These are phyloP conservation scores for Lasiodiplodia sp. DNA, from an alignment of 2,329 filamentous ascomycete genomes.

Conservation along the genomic window DNA sequence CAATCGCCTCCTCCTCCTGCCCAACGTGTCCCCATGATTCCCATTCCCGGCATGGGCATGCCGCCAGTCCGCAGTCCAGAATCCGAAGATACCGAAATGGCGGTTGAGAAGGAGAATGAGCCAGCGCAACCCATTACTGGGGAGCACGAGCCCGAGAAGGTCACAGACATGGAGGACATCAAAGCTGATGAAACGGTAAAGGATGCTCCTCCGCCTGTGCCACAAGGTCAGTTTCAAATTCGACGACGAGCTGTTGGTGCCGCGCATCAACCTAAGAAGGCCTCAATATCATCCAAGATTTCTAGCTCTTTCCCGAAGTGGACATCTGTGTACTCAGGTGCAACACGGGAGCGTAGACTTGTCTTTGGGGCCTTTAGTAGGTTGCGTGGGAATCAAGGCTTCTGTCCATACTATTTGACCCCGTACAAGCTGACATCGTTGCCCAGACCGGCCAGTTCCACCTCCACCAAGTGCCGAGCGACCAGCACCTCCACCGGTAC, in stretches of 20 bases:
- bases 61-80: constrained; percentile 56
- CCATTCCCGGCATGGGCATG: constrained; percentile 74
- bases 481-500: constrained; percentile 44
- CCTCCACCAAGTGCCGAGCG: constrained; percentile 38
- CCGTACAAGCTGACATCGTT: neutral
- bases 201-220: constrained; percentile 48
- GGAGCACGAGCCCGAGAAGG: constrained; percentile 53
- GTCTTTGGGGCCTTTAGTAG: constrained; percentile 49
- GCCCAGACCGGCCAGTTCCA: constrained; percentile 50
- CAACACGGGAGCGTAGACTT: constrained; percentile 46
- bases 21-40: constrained; percentile 63
- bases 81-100: constrained; percentile 50
- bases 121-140: constrained; percentile 51
- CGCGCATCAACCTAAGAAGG: constrained; percentile 35
- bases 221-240: constrained; percentile 60
- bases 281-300: constrained; percentile 39
- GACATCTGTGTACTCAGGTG: constrained; percentile 44
- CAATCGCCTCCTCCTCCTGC: constrained; percentile 34
- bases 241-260: constrained; percentile 42
- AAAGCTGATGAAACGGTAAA: constrained; percentile 52
- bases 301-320: constrained; percentile 41
- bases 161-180: constrained; percentile 64
- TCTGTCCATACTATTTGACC: constrained; percentile 1
- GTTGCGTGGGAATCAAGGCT: constrained; percentile 34
- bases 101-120: constrained; percentile 61